phyloP scores from a whole-genome alignment of 164 flowering plant species.

The Buxus sempervirens region DNA sequence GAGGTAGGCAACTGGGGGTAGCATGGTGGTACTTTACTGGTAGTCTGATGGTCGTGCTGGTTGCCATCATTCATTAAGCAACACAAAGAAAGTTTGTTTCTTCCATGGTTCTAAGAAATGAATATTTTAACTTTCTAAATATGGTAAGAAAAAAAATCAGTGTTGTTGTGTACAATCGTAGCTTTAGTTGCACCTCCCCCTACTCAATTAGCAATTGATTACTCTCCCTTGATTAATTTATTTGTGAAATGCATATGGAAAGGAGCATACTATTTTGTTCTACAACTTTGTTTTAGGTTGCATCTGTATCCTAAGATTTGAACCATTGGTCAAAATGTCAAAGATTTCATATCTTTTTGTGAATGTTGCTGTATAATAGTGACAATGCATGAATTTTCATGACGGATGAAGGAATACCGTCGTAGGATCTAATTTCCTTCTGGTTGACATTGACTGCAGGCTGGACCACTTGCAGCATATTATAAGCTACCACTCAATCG shows the following conservation, averaged over 20 bases:
- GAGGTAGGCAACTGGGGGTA: too few relatives aligned
- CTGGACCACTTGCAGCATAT: slow-evolving; percentile 91
- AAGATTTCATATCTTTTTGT: not conserved
- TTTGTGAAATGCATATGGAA: not conserved
- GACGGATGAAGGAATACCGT: not conserved
- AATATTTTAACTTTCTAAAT: too few relatives aligned
- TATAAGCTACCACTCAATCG: slow-evolving; percentile 93
- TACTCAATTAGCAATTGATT: not conserved
- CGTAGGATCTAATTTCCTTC: not conserved
- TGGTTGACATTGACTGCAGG: slow-evolving; percentile 33
- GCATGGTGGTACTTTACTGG: too few relatives aligned
- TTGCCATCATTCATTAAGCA: too few relatives aligned
- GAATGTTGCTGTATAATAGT: not conserved
- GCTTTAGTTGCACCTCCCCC: not conserved
- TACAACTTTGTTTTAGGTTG: not conserved
- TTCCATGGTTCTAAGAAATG: too few relatives aligned
- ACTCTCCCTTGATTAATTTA: not conserved
- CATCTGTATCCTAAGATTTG: not conserved
- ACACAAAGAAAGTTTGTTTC: too few relatives aligned
- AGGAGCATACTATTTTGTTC: not conserved
- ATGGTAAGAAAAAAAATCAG: too few relatives aligned
- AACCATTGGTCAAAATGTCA: not conserved
- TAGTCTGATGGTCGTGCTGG: too few relatives aligned
- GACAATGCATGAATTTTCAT: not conserved
- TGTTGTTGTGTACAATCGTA: too few relatives aligned